A percentile compares a stretch with the other conserved stretches of the same genome.
Conservation (phyloP, 129 eudicot genomes). For the Pulicaria dysenterica region DNA sequence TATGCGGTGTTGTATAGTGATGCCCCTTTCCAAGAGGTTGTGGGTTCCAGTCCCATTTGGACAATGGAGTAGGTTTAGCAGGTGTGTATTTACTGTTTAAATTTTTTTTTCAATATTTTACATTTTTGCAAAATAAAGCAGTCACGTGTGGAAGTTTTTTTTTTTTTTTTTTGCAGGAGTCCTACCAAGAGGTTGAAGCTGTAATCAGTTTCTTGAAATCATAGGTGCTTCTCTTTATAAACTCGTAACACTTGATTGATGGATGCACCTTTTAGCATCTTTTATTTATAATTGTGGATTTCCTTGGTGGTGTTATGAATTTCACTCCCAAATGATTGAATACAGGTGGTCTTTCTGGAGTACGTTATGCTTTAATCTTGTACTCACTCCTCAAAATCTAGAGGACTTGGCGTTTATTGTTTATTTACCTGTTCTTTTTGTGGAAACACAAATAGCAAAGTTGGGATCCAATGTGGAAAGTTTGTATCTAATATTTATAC, state of each 20-base stretch:
- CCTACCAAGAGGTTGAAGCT: slow-evolving; percentile 93
- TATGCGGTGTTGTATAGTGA: no score
- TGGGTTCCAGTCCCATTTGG: no score
- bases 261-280: slow-evolving; percentile 20
- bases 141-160: slow-evolving; percentile 7
- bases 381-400: slow-evolving; percentile 73
- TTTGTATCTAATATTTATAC: no score
- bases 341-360: slow-evolving; percentile 97
- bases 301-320: background rate
- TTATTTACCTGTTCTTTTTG: background rate
- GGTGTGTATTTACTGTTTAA: no score
- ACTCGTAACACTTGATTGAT: slow-evolving; percentile 32
- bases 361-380: slow-evolving; percentile 81
- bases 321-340: slow-evolving; percentile 16
- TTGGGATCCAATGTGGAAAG: slow-evolving; percentile 9
- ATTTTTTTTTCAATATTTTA: no score
- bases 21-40: no score
- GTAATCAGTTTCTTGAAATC: slow-evolving; percentile 84
- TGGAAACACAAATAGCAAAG: background rate
- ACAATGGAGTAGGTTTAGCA: no score
- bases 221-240: slow-evolving; percentile 60
- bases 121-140: background rate
- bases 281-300: slow-evolving; percentile 12
- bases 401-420: slow-evolving; percentile 47
- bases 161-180: slow-evolving; percentile 58